Percentiles rank a stretch among this genome's conserved stretches.
phyloP scores from a whole-genome alignment of 169 alveolate species.

The Babesia sp. region DNA sequence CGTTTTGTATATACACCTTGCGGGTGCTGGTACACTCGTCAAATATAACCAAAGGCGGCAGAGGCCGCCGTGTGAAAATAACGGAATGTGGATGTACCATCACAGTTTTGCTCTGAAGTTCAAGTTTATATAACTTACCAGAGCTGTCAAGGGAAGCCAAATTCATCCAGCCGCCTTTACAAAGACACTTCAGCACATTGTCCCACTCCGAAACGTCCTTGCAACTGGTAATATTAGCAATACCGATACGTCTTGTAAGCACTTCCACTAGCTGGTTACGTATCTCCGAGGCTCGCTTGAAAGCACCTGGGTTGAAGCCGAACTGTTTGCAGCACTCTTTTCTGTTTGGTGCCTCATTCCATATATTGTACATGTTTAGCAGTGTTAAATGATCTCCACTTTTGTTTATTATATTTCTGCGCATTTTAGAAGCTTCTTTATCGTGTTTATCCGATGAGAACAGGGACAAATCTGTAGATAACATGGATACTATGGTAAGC shows the following conservation, averaged over 20 bases:
- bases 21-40: constrained; percentile 58
- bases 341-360: constrained; percentile 40
- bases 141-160: constrained; percentile 42
- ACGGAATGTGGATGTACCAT: constrained; percentile 59
- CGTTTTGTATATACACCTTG: constrained; percentile 54
- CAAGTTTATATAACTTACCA: constrained; percentile 29
- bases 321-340: constrained; percentile 41
- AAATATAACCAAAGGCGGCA: constrained; percentile 42
- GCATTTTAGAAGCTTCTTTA: constrained; percentile 29
- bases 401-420: constrained; percentile 29
- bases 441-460: constrained; percentile 41
- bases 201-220: constrained; percentile 64
- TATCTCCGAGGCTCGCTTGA: constrained; percentile 50
- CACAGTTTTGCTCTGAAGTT: constrained; percentile 33
- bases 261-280: constrained; percentile 45
- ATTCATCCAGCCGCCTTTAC: constrained; percentile 57
- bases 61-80: constrained; percentile 43
- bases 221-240: constrained; percentile 27
- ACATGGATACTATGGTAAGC: constrained; percentile 85
- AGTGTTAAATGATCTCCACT: constrained; percentile 64
- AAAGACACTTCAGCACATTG: constrained; percentile 47
- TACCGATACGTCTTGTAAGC: constrained; percentile 23
- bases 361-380: constrained; percentile 53
- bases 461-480: constrained; percentile 66
- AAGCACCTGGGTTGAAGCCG: constrained; percentile 46